These are phyloP conservation scores for Rutstroemia sp. DNA, from an alignment of 2,329 filamentous ascomycete species.

Conservation along the genomic window DNA sequence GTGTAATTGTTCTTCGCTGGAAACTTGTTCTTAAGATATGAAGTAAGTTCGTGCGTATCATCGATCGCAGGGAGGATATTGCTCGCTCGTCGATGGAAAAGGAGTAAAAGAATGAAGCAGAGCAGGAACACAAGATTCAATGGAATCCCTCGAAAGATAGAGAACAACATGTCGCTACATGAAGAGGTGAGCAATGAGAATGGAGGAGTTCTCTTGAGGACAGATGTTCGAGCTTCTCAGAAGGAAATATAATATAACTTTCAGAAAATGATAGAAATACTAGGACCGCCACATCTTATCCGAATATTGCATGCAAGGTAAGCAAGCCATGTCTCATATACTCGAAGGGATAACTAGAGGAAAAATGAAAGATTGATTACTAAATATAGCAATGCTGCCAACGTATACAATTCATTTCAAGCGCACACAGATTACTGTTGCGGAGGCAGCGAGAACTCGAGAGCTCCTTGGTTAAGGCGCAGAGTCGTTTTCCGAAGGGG, in stretches of 20 bases:
- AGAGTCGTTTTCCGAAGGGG: too few species aligned
- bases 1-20: neutral
- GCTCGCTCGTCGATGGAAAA: neutral
- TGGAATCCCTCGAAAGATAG: neutral
- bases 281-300: too few species aligned
- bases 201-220: neutral
- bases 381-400: too few species aligned
- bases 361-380: too few species aligned
- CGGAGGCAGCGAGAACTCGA: too few species aligned
- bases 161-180: constrained; percentile 6
- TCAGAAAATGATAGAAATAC: too few species aligned
- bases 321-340: too few species aligned
- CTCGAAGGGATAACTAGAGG: too few species aligned
- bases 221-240: neutral
- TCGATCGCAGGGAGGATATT: neutral
- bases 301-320: too few species aligned
- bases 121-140: neutral
- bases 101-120: neutral
- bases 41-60: neutral
- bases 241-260: neutral
- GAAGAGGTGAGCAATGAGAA: neutral
- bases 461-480: too few species aligned
- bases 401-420: too few species aligned
- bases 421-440: too few species aligned
- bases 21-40: neutral